Conservation (phyloP, 2,329 filamentous ascomycete species). For the Diaporthe amygdali region DNA sequence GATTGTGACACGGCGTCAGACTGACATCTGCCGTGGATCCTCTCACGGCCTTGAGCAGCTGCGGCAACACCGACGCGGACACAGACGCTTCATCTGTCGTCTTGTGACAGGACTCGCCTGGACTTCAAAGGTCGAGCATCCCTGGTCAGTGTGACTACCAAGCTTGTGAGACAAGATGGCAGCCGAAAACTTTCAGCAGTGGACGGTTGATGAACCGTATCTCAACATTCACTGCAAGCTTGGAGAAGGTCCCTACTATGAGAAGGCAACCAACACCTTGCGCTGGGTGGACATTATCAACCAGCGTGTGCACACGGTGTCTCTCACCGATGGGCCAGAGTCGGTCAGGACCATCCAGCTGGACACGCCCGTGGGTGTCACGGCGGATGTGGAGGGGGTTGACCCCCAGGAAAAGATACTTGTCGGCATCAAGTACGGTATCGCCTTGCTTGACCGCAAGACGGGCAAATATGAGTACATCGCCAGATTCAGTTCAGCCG, state of each 20-base stretch:
- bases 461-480: conserved; percentile 61
- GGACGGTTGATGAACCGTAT: conserved; percentile 58
- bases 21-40: conserved; percentile 26
- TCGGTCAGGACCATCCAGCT: conserved; percentile 68
- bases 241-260: conserved; percentile 78
- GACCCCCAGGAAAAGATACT: conserved; percentile 70
- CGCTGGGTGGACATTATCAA: conserved; percentile 86
- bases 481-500: conserved; percentile 48
- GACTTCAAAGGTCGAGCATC: neutral
- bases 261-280: conserved; percentile 66
- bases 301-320: conserved; percentile 73
- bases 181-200: conserved; percentile 46
- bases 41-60: conserved; percentile 15
- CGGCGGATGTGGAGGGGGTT: conserved; percentile 76
- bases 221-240: conserved; percentile 69
- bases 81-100: conserved; percentile 17
- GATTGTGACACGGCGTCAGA: conserved; percentile 25
- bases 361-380: conserved; percentile 65
- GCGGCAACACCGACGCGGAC: conserved; percentile 7
- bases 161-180: conserved; percentile 35
- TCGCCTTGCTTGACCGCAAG: conserved; percentile 75
- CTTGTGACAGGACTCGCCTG: conserved; percentile 13
- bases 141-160: neutral
- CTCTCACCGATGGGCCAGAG: conserved; percentile 65
- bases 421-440: conserved; percentile 80